phyloP scores from a whole-genome alignment of 192 early-diverging fungal species.

The Umbelopsis vinacea region DNA sequence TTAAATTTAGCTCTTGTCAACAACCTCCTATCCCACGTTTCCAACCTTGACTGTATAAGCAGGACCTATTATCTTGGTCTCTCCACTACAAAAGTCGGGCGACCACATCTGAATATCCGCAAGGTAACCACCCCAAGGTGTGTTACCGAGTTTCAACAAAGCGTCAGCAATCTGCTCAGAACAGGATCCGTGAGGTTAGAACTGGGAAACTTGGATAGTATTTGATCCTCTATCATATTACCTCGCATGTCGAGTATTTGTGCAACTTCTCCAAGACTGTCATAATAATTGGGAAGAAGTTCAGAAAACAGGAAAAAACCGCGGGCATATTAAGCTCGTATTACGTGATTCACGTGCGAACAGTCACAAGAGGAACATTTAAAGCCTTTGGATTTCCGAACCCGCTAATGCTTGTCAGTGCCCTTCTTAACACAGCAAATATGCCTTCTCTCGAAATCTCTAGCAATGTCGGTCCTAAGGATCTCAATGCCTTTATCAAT shows the following conservation, averaged over 20 bases:
- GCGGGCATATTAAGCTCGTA: neutral
- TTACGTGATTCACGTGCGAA: neutral
- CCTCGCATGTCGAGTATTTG: no score
- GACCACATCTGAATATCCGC: constrained; percentile 61
- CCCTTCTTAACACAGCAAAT: neutral
- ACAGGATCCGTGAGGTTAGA: no score
- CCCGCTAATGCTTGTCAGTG: neutral
- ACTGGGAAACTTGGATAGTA: no score
- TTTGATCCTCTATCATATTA: no score
- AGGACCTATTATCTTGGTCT: constrained; percentile 56
- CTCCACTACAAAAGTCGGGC: constrained; percentile 49
- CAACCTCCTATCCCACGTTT: constrained; percentile 9
- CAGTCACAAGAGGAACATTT: neutral
- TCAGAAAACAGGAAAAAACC: no score
- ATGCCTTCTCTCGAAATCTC: constrained; percentile 45
- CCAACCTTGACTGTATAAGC: constrained; percentile 63
- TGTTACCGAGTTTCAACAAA: constrained; percentile 45
- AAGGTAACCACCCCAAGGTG: constrained; percentile 54
- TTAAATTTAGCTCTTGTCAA: constrained; percentile 4
- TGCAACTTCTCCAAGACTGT: no score
- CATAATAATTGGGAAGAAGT: no score
- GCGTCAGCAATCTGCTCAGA: constrained; percentile 54
- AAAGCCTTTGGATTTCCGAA: no score
- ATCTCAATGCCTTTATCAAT: constrained; percentile 36
- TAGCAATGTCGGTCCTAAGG: constrained; percentile 29